A percentile compares a stretch with the other conserved stretches of the same genome.
These are phyloP conservation scores for Lotmaria passim DNA, from an alignment of 208 protist species.

Conservation along the genomic window DNA sequence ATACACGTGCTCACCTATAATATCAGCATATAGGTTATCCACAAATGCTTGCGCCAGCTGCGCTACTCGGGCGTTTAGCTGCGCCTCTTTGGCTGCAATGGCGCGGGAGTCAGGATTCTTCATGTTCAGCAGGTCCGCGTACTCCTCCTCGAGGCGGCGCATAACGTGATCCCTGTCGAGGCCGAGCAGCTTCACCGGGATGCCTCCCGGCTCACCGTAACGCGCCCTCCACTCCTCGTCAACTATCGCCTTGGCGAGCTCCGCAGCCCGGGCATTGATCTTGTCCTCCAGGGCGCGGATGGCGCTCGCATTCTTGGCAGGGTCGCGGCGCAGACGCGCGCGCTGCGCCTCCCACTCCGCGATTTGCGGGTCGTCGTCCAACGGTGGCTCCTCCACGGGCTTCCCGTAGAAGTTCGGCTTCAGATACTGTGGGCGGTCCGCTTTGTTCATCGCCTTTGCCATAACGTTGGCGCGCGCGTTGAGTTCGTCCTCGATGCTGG, in stretches of 20 bases:
- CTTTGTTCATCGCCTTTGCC: slow-evolving; percentile 47
- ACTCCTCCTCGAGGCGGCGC: slow-evolving; percentile 44
- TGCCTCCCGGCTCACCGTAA: slow-evolving; percentile 51
- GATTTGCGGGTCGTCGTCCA: slow-evolving; percentile 52
- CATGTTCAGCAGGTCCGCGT: slow-evolving; percentile 44
- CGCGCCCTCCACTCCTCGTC: slow-evolving; percentile 35
- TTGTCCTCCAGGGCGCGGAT: slow-evolving; percentile 41
- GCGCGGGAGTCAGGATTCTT: slow-evolving; percentile 25
- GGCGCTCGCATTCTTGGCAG: slow-evolving; percentile 32
- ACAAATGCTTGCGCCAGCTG: slow-evolving; percentile 46
- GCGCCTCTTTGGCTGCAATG: slow-evolving; percentile 41
- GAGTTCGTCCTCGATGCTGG: slow-evolving; percentile 31
- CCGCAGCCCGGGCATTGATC: slow-evolving; percentile 47
- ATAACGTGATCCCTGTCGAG: slow-evolving; percentile 55
- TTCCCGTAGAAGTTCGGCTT: slow-evolving; percentile 41
- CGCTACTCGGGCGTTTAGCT: slow-evolving; percentile 40
- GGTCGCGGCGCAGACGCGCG: slow-evolving; percentile 43
- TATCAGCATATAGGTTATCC: slow-evolving; percentile 37
- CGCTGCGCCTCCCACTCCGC: slow-evolving; percentile 54
- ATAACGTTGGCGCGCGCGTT: slow-evolving; percentile 28
- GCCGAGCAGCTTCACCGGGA: slow-evolving; percentile 56
- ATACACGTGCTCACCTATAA: slow-evolving; percentile 30
- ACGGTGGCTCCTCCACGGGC: slow-evolving; percentile 33
- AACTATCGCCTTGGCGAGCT: slow-evolving; percentile 38
- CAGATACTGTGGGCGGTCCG: slow-evolving; percentile 50